Base-by-base conservation (phyloP, 1,139 yeast species). In the Geotrichum candidum region DNA sequence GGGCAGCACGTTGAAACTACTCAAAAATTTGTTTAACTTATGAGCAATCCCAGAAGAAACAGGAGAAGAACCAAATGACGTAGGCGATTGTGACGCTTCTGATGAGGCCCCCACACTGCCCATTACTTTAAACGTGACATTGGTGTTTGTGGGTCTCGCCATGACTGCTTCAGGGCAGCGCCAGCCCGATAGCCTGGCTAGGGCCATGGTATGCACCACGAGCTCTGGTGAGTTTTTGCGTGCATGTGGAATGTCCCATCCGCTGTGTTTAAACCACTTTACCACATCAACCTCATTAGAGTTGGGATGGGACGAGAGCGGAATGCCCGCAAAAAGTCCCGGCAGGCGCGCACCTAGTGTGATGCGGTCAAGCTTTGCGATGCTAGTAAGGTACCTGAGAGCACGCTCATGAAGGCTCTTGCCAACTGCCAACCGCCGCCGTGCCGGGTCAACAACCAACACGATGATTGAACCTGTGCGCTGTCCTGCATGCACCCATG, bases 401-500 rank as follows among this genome's bases (percentile, higher is more conserved):
- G 87, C 88, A 55, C 85, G 75, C 11, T 80, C 77, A 68, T 84
- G 86, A 56, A 85, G 72, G 65, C 82, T 82, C 63, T 81, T 80
- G 10, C 88, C 89, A 53, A 85, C 80, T 61, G 84, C 81, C 74
- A 84, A 86, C 41, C 80, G 75, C 51, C 88, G 73, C 63, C 84
- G 82, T 27, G 84, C 75, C 61, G 81, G 82, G 64, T 84, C 87
- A 7, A 85, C 88, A 66, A 83, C 70, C 6, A 85, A 66, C 70
- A 78, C 79, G 61, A 81, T 67, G 2, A 85, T 76, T 53, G 80
- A 75, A 0, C 89, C 89, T 9, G 73, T 70, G 13, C 67, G 65
- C 41, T 67, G 63, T 35, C 73, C 78, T 59, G 76, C 76, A 54
- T 68, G 68, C 6, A 80, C 80, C 87, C 87, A 84, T 0, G 88